Evolutionary conservation across 1,284 basidiomycete species (phyloP).

Genomic region (Anthracocystis walkeri): DNA sequence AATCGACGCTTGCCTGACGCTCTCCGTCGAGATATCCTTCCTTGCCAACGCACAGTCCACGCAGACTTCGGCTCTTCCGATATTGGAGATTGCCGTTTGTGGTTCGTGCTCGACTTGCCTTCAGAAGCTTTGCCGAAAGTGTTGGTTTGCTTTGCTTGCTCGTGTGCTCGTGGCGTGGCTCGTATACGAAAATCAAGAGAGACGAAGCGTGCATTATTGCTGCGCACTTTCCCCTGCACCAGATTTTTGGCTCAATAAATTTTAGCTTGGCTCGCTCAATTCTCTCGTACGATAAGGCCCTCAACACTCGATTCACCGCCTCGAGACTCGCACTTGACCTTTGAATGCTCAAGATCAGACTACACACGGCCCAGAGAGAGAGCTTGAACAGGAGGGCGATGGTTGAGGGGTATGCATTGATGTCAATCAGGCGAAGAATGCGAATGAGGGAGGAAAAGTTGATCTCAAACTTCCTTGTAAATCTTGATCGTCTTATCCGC

Average conservation of each 20-base stretch:
- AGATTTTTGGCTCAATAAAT: slow-evolving; percentile 1
- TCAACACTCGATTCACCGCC: not conserved
- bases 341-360: not conserved
- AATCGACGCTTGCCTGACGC: not conserved
- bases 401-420: slow-evolving; percentile 4
- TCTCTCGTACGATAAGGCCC: slow-evolving; percentile 17
- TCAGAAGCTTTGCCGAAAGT: slow-evolving; percentile 12
- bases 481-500: slow-evolving; percentile 83
- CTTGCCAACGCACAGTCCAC: slow-evolving; percentile 3
- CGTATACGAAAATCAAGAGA: slow-evolving; percentile 2
- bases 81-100: slow-evolving; percentile 1
- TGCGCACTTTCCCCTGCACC: not conserved
- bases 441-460: not conserved
- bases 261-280: not conserved
- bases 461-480: slow-evolving; percentile 51
- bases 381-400: not conserved
- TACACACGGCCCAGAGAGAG: not conserved
- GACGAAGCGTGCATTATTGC: not conserved
- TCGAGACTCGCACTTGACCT: not conserved
- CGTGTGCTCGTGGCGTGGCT: slow-evolving; percentile 4
- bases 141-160: slow-evolving; percentile 13
- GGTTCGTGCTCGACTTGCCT: not conserved
- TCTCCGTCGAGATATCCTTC: not conserved
- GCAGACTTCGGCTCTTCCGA: slow-evolving; percentile 3
- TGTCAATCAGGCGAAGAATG: not conserved